These are phyloP conservation scores for Citrullus colocynthis DNA, from an alignment of 306 rosid species.

Conservation along the genomic window DNA sequence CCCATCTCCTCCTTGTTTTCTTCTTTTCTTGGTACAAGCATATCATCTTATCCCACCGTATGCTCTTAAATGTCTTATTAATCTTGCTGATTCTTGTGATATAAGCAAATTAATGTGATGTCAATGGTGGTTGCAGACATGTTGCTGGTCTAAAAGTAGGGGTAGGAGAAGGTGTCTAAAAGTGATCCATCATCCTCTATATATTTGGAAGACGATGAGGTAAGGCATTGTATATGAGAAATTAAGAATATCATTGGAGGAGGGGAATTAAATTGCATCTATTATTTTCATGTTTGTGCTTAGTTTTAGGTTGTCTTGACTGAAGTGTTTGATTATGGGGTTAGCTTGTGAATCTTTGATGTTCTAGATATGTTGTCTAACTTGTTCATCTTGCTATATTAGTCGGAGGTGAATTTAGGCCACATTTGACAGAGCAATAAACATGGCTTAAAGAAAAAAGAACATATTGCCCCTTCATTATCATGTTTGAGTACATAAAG, in stretches of 20 bases:
- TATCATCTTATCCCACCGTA: too few species aligned
- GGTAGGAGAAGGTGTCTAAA: slow-evolving; percentile 87
- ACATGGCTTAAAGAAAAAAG: too few species aligned
- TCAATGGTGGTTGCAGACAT: slow-evolving; percentile 43
- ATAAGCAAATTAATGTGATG: not conserved
- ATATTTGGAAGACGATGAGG: slow-evolving; percentile 93
- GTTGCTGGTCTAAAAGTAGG: slow-evolving; percentile 72
- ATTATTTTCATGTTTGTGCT: not conserved
- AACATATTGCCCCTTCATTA: too few species aligned
- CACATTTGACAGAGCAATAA: too few species aligned
- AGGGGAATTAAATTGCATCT: not conserved
- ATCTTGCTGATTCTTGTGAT: not conserved
- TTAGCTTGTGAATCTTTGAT: not conserved
- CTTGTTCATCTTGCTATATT: slow-evolving; percentile 5
- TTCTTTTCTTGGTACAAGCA: too few species aligned
- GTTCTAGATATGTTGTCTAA: not conserved
- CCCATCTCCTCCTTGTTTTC: too few species aligned
- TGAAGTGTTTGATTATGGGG: not conserved
- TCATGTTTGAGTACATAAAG: too few species aligned
- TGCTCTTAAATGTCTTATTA: not conserved
- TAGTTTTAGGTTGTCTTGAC: not conserved
- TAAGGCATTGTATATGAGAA: slow-evolving; percentile 10
- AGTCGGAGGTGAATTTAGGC: slow-evolving; percentile 59
- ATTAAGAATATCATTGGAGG: slow-evolving; percentile 1
- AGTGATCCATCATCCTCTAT: slow-evolving; percentile 69